phyloP scores from a whole-genome alignment of 352 stramenopile genomes.

The Phytophthora tentaculata region DNA sequence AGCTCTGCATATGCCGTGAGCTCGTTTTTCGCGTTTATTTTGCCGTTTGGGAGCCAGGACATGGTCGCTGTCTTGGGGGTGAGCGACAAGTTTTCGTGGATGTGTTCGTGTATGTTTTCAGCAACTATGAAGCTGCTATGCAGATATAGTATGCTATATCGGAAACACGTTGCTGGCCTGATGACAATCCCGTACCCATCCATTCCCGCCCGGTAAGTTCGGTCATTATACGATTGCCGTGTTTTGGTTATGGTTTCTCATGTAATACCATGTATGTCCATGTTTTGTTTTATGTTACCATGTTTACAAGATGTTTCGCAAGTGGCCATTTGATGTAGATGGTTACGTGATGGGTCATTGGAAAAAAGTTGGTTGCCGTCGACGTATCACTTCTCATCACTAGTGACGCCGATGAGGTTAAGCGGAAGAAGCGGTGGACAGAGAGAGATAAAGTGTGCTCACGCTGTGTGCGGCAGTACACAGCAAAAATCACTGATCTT shows the following conservation, averaged over 20 bases:
- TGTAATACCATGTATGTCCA: neutral
- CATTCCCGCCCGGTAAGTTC: neutral
- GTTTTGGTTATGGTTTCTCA: neutral
- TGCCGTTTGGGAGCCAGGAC: too few relatives aligned
- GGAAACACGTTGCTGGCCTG: neutral
- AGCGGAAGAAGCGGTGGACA: neutral
- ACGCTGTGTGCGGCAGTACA: constrained; percentile 3
- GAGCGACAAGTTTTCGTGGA: neutral
- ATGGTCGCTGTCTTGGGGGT: too few relatives aligned
- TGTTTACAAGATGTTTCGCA: neutral
- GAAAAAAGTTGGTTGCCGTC: neutral
- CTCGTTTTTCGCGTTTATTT: too few relatives aligned
- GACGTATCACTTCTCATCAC: neutral
- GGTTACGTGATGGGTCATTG: neutral
- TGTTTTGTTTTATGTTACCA: neutral
- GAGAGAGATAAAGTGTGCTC: constrained; percentile 10
- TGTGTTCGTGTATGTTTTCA: neutral
- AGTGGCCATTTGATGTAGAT: neutral
- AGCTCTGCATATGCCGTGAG: too few relatives aligned
- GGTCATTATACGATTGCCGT: neutral
- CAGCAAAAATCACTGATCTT: neutral
- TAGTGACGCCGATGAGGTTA: neutral
- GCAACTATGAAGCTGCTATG: neutral
- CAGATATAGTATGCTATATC: neutral
- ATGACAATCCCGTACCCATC: neutral